Base-by-base conservation (phyloP, 2,329 filamentous ascomycete genomes). In the Neophaeococcomyces mojaviensis region DNA sequence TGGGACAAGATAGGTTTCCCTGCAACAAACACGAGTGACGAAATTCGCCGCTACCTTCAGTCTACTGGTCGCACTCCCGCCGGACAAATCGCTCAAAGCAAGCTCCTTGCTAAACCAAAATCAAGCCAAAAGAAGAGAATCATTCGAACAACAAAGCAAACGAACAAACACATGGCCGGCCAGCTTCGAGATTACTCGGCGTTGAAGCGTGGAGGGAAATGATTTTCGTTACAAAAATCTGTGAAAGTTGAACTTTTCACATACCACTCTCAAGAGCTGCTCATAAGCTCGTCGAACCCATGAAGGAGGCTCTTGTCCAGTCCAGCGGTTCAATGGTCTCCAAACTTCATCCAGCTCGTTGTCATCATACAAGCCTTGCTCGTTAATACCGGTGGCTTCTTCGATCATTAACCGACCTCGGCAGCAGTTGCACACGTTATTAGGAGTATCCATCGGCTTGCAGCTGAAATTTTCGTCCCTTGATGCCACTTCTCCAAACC, bases 1-100 rank as follows among this genome's bases (percentile, higher is more conserved):
- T 98, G 89, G 88, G 76, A 83, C 52, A 84, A 84, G 60, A 83
- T 87, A 43, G 78, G 81, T 57, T 71, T 97, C 19, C 92, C 92
- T 0, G 15, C 36, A 22, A 22, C 41, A 3, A 73, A 80, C 43
- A 67, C 82, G 39, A 84, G 86, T 48, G 84, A 88, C 57, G 81
- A 92, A 63, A 84, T 55, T 38, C 51, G 80, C 54, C 85, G 86
- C 62, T 75, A 95, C 46, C 73, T 84, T 52, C 81, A 79, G 50
- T 24, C 41, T 10, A 85, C 86, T 2, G 86, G 87, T 2, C 79
- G 94, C 67, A 89, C 86, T 58, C 87, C 88, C 0, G 88, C 87
- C 31, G 90, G 83, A 65, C 86, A 88, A 55, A 84, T 88, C 55
- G 86, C 86, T 49, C 76, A 40, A 24, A 31, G 38, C 20, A 51